Percentiles rank a stretch among this genome's conserved stretches.
Conservation (phyloP, 306 rosid genomes). For the Herpetospermum pedunculosum region DNA sequence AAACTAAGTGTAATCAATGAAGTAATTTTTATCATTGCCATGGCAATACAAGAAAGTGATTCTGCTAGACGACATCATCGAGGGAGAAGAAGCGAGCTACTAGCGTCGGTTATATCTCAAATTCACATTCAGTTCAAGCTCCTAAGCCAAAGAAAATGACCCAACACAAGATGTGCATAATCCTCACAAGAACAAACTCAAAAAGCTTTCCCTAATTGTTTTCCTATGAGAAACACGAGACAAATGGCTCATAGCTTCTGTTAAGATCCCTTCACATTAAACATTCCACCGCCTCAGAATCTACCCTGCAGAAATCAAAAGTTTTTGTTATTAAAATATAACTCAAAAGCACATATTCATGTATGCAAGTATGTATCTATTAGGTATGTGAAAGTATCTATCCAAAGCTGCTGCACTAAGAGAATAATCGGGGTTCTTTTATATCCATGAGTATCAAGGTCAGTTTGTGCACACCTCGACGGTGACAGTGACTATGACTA, state of each 20-base stretch:
- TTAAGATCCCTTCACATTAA: not conserved
- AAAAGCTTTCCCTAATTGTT: not conserved
- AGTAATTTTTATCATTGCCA: not conserved
- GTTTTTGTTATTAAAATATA: not conserved
- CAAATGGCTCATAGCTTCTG: not conserved
- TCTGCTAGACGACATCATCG: not conserved
- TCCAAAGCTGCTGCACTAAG: not conserved
- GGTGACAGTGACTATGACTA: too few relatives aligned
- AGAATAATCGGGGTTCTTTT: not conserved
- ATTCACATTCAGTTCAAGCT: not conserved
- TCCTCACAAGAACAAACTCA: not conserved
- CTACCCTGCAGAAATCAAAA: conserved; percentile 44
- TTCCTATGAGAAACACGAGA: not conserved
- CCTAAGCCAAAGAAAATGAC: not conserved
- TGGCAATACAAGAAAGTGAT: not conserved
- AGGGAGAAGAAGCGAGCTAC: not conserved
- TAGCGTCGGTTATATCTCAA: not conserved
- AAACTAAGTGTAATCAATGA: not conserved
- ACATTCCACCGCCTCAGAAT: conserved; percentile 16
- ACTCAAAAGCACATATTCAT: not conserved
- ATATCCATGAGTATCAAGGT: too few relatives aligned
- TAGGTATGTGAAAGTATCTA: not conserved
- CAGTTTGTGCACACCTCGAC: too few relatives aligned
- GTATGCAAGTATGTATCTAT: not conserved
- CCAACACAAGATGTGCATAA: not conserved